Evolutionary conservation across 116 monocot genomes (phyloP), one percentile per base, ranked within the genome.

Genomic region (Iris pallida): DNA sequence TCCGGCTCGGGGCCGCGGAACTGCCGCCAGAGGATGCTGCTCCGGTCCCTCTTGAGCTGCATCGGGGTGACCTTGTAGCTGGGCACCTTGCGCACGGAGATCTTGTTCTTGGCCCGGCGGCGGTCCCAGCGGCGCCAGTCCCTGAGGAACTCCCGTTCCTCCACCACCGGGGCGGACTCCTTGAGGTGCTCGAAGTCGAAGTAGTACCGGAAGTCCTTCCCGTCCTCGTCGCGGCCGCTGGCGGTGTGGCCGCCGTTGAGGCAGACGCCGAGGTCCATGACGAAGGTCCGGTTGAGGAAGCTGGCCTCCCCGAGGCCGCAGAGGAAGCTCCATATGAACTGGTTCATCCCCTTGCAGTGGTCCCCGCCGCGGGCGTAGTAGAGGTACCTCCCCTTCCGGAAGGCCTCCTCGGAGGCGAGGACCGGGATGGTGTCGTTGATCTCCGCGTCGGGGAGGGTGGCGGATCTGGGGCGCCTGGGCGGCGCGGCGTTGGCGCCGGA

Each of bases 131-230:
- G 57, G 64, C 65, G 64, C 94, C 94, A 94, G 64, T 90, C 90
- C 13, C 74, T 65, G 42, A 94, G 68, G 69, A 94, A 94, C 56
- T 94, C 90, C 7, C 51, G 62, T 63, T 94, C 85, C 74, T 94
- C 94, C 54, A 94, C 87, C 10, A 94, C 68, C 2, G 90, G 81
- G 2, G 83, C 87, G 0, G 85, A 79, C 63, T 94, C 90, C 70
- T 94, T 94, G 12, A 94, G 69, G 64, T 94, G 94, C 82, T 94
- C 94, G 16, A 87, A 94, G 74, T 94, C 94, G 11, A 90, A 94
- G 72, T 94, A 94, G 54, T 69, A 82, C 56, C 94, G 54, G 72
- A 94, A 94, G 67, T 94, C 94, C 79, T 90, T 94, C 5, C 89
- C 93, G 16, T 87, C 84, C 64, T 84, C 87, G 42, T 93, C 84